Percentiles rank a stretch among this genome's conserved stretches.
phyloP scores from a whole-genome alignment of 2,329 filamentous ascomycete genomes.

The Monosporascus sp. region DNA sequence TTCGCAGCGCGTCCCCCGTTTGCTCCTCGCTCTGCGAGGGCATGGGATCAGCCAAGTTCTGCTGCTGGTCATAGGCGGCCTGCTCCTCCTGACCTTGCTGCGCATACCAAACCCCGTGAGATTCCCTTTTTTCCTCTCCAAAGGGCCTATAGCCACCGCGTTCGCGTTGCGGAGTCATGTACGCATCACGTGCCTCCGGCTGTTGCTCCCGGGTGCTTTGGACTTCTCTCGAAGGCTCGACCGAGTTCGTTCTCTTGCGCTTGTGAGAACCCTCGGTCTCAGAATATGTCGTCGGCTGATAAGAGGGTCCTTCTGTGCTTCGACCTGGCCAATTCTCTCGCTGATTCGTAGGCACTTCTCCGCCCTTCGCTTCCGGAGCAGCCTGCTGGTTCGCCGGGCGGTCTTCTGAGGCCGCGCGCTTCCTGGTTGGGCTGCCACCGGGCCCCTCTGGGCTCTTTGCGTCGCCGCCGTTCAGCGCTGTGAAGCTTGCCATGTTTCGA shows the following conservation, averaged over 20 bases:
- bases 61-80: slow-evolving; percentile 39
- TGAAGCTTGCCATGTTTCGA: slow-evolving; percentile 28
- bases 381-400: slow-evolving; percentile 12
- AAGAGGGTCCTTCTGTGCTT: slow-evolving; percentile 36
- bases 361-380: slow-evolving; percentile 21
- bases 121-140: slow-evolving; percentile 41
- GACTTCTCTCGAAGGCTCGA: slow-evolving; percentile 40
- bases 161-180: slow-evolving; percentile 38
- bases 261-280: slow-evolving; percentile 51
- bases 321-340: slow-evolving; percentile 38
- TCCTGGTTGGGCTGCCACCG: slow-evolving; percentile 19
- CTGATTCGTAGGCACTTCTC: slow-evolving; percentile 21
- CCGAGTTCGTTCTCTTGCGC: slow-evolving; percentile 65
- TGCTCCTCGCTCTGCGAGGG: slow-evolving; percentile 47
- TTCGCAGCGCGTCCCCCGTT: slow-evolving; percentile 37
- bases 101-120: slow-evolving; percentile 44
- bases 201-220: slow-evolving; percentile 22
- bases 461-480: slow-evolving; percentile 28
- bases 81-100: slow-evolving; percentile 44
- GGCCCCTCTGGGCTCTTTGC: slow-evolving; percentile 18
- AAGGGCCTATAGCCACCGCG: slow-evolving; percentile 36
- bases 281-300: slow-evolving; percentile 34
- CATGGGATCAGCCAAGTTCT: slow-evolving; percentile 38
- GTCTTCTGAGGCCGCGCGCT: slow-evolving; percentile 22
- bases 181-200: slow-evolving; percentile 36